Base-by-base conservation (phyloP, 2,329 filamentous ascomycete species). In the Ophiostoma angusticollis region DNA sequence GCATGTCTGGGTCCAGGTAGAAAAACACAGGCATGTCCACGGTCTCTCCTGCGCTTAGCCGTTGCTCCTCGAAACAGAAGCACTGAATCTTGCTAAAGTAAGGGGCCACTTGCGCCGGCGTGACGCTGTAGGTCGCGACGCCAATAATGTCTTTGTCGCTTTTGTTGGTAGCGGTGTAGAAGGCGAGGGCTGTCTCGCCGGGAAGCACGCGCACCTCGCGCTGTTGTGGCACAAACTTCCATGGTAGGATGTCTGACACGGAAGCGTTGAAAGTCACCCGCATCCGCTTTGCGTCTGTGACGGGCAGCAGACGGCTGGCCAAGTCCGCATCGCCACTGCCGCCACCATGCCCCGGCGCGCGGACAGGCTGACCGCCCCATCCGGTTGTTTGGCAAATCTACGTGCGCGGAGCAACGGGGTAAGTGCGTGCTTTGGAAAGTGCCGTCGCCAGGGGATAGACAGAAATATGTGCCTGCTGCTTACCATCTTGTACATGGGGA, bases 1-100 rank as follows among this genome's bases (percentile, higher is more conserved):
- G 70, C 63, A 98, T 80, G 55, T 96, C 91, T 1, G 91, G 91
- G 55, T 98, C 91, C 48, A 98, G 82, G 60, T 96, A 98, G 63
- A 98, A 98, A 61, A 98, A 98, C 1, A 98, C 93, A 0, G 91
- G 93, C 93, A 98, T 98, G 59, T 98, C 91, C 39, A 98, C 91
- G 31, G 86, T 91, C 69, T 98, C 93, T 31, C 89, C 87, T 6
- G 87, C 87, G 56, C 91, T 89, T 48, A 98, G 62, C 45, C 93
- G 72, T 69, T 98, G 91, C 61, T 86, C 89, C 64, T 98, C 91
- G 53, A 98, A 98, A 61, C 91, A 98, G 61, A 98, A 98, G 56
- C 91, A 98, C 61, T 98, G 91, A 32, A 98, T 98, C 72, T 98
- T 98, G 73, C 84, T 93, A 57, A 98, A 98, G 59, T 98, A 98